Evolutionary conservation across 148 eudicot genomes (phyloP).

Genomic region (Agrostemma githago): DNA sequence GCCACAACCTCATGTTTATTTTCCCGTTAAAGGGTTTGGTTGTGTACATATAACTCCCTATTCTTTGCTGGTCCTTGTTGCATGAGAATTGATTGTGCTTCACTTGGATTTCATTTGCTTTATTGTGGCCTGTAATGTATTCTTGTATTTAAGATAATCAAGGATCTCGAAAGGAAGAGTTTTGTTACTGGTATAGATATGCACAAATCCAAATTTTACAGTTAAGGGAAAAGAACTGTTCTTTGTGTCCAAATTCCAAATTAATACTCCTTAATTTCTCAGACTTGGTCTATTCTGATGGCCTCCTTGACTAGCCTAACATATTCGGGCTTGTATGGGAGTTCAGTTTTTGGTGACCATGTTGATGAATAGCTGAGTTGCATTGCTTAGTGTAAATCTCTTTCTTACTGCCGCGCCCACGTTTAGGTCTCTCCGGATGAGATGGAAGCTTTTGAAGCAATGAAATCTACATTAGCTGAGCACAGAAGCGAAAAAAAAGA

Average conservation of each 20-base stretch:
- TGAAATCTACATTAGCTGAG: constrained; percentile 64
- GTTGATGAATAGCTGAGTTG: not conserved
- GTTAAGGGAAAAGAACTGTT: not conserved
- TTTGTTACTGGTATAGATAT: not conserved
- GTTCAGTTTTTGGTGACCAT: not conserved
- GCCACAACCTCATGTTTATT: no score
- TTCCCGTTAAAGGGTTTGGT: no score
- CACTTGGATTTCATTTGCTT: not conserved
- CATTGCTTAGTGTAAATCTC: not conserved
- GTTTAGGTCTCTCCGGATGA: constrained; percentile 80
- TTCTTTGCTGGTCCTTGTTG: no score
- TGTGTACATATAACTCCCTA: not conserved
- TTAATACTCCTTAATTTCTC: not conserved
- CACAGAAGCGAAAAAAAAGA: constrained; percentile 45
- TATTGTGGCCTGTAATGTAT: not conserved
- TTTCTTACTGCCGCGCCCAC: constrained; percentile 13
- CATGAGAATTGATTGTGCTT: not conserved
- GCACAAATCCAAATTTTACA: not conserved
- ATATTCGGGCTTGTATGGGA: not conserved
- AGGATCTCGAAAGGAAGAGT: no score
- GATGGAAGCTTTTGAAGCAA: constrained; percentile 63
- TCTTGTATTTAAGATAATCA: not conserved
- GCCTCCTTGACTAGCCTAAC: not conserved
- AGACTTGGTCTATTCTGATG: not conserved
- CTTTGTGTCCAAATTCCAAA: not conserved